Base-by-base conservation (phyloP, 2,329 filamentous ascomycete genomes). In the Canariomyces notabilis region DNA sequence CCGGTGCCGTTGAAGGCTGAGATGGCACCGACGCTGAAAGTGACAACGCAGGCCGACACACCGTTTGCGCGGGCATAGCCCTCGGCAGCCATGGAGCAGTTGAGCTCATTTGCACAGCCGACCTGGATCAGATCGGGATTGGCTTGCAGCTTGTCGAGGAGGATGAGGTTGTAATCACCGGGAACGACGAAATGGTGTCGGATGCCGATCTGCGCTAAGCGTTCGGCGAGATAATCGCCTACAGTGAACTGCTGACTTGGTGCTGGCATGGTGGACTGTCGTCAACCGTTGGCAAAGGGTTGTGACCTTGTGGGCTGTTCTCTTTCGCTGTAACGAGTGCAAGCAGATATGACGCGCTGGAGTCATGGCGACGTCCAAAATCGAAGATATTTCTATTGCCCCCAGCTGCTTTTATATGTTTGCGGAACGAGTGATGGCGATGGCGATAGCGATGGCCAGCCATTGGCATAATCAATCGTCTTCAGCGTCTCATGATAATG, bases 121-220 rank as follows among this genome's bases (percentile, higher is more conserved):
- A 61, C 42, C 48, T 60, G 56, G 16, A 38, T 57, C 20, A 61
- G 52, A 22, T 55, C 45, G 9, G 57, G 54, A 36, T 58, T 46
- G 21, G 52, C 50, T 33, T 57, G 50, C 11, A 61, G 54, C 49
- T 61, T 59, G 54, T 61, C 59, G 44, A 61, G 57, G 12, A 61
- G 57, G 49, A 60, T 50, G 39, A 61, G 55, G 50, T 61, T 61
- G 59, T 59, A 61, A 50, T 61, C 59, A 36, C 59, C 59, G 5
- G 59, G 59, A 6, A 60, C 58, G 51, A 58, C 56, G 23, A 60
- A 60, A 49, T 60, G 54, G 42, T 60, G 54, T n/a, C 50, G 49
- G 29, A 52, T 42, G 45, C 58, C 58, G 34, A 60, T 37, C 43
- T 59, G 52, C 19, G 56, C 56, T 36, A 60, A 46, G 44, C 58